Evolutionary conservation across 2,329 filamentous ascomycete species (phyloP).

Genomic region (Curvularia sp.): DNA sequence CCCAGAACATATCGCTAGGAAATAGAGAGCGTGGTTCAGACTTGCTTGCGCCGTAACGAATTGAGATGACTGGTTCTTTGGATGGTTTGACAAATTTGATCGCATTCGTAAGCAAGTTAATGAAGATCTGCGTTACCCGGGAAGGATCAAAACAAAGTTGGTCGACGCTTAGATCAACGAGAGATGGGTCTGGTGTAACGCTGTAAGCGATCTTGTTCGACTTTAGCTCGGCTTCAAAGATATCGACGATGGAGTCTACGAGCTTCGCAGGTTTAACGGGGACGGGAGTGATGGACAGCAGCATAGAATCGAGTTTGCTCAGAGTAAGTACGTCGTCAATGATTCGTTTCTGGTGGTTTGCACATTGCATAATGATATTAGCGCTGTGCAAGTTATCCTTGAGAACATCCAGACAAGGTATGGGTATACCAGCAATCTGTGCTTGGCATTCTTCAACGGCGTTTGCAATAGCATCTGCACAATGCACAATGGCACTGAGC

Average conservation of each 20-base stretch:
- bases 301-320: slow-evolving; percentile 55
- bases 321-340: slow-evolving; percentile 58
- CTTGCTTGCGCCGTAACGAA: slow-evolving; percentile 47
- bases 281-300: slow-evolving; percentile 54
- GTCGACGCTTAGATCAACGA: slow-evolving; percentile 46
- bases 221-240: slow-evolving; percentile 51
- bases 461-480: slow-evolving; percentile 53
- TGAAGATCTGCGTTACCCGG: slow-evolving; percentile 72
- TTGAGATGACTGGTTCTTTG: slow-evolving; percentile 44
- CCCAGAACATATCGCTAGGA: slow-evolving; percentile 41
- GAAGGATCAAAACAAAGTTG: slow-evolving; percentile 53
- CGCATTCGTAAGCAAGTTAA: slow-evolving; percentile 71
- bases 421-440: slow-evolving; percentile 31
- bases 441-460: slow-evolving; percentile 42
- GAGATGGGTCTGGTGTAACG: slow-evolving; percentile 47
- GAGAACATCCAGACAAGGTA: slow-evolving; percentile 34
- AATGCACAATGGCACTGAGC: slow-evolving; percentile 54
- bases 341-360: slow-evolving; percentile 57
- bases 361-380: slow-evolving; percentile 55
- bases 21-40: slow-evolving; percentile 37
- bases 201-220: slow-evolving; percentile 40
- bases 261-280: slow-evolving; percentile 48
- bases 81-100: slow-evolving; percentile 53
- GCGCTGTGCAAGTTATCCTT: slow-evolving; percentile 46
- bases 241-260: slow-evolving; percentile 45